Percentiles rank a stretch among this genome's conserved stretches.
Conservation (phyloP, 2,329 filamentous ascomycete genomes). For the Diatrype stigma region DNA sequence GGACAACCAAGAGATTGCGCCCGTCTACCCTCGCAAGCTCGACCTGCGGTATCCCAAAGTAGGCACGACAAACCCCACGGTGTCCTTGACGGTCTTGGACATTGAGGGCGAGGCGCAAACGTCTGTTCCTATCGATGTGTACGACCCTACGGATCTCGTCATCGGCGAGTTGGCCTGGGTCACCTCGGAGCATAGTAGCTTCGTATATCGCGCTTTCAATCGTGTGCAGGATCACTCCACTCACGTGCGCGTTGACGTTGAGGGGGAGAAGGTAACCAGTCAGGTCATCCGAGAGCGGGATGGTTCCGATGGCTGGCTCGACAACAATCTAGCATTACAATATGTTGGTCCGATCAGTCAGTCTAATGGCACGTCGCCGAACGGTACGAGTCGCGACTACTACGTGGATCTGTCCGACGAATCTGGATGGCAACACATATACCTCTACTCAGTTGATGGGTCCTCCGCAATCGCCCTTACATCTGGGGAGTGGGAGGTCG, state of each 20-base stretch:
- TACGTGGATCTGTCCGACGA: conserved; percentile 66
- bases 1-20: conserved; percentile 51
- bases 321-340: conserved; percentile 52
- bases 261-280: conserved; percentile 40
- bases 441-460: conserved; percentile 56
- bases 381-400: conserved; percentile 38
- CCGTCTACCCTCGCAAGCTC: conserved; percentile 58
- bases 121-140: conserved; percentile 51
- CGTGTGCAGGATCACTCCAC: conserved; percentile 64
- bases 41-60: conserved; percentile 67
- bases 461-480: conserved; percentile 56
- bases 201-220: conserved; percentile 64
- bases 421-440: conserved; percentile 62
- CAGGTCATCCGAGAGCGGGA: conserved; percentile 52
- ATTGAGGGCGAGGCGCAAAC: conserved; percentile 42
- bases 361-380: conserved; percentile 2
- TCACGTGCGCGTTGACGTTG: conserved; percentile 53
- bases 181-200: conserved; percentile 54
- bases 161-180: conserved; percentile 67
- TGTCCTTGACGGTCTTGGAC: conserved; percentile 53
- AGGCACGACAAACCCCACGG: conserved; percentile 62
- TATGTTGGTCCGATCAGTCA: conserved; percentile 46
- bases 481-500: conserved; percentile 62
- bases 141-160: conserved; percentile 56
- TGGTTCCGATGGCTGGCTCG: conserved; percentile 58